phyloP scores from a whole-genome alignment of 75 land plant genomes.

The Larix kaempferi region DNA sequence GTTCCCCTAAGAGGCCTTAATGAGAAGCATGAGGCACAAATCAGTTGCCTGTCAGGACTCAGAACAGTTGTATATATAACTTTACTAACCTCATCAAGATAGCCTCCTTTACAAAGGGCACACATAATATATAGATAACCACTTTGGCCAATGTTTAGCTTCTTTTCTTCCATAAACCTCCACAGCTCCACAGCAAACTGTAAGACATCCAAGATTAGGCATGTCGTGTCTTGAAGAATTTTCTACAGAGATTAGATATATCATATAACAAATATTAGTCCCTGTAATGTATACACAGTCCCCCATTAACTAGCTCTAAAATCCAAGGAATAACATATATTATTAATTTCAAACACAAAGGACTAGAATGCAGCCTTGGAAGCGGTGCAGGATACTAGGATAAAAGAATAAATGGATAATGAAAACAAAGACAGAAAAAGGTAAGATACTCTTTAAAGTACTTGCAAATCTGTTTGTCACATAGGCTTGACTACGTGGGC shows the following conservation, averaged over 20 bases:
- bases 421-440: not conserved
- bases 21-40: not conserved
- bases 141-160: constrained; percentile 21
- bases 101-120: constrained; percentile 60
- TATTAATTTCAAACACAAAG: not conserved
- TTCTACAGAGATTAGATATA: not conserved
- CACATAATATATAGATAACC: constrained; percentile 34
- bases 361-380: not conserved
- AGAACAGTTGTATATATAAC: not conserved
- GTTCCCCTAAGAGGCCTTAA: not conserved
- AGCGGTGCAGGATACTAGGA: too few relatives aligned
- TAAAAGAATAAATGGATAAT: not conserved
- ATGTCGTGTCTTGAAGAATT: not conserved
- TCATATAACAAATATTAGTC: not conserved
- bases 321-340: not conserved
- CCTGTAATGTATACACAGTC: too few relatives aligned
- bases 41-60: too few relatives aligned
- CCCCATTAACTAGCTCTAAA: not conserved
- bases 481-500: not conserved
- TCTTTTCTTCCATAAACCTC: constrained; percentile 56
- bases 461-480: not conserved
- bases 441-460: not conserved
- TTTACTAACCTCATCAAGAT: constrained; percentile 50
- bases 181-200: constrained; percentile 76
- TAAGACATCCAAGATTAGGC: constrained; percentile 1